phyloP scores from a whole-genome alignment of 2,329 filamentous ascomycete species.

The Verticillium klebahnii region DNA sequence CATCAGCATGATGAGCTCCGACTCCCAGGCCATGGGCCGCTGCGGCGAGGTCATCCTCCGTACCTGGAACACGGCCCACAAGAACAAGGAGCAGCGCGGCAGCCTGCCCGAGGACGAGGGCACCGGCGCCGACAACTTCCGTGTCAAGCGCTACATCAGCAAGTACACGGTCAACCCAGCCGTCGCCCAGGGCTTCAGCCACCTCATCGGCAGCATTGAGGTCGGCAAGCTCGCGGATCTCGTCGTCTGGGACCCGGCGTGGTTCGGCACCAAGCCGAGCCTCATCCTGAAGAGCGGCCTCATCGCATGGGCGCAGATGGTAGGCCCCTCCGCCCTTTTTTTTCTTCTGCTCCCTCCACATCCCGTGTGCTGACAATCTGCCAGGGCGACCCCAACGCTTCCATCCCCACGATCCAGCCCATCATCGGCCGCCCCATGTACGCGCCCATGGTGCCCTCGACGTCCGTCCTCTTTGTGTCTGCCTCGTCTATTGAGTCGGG shows the following conservation, averaged over 20 bases:
- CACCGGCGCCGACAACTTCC: conserved; percentile 79
- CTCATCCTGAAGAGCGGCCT: conserved; percentile 84
- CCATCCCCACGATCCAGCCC: conserved; percentile 84
- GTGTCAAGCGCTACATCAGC: conserved; percentile 87
- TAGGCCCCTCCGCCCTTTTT: conserved; percentile 28
- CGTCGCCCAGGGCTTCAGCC: conserved; percentile 82
- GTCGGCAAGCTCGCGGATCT: conserved; percentile 87
- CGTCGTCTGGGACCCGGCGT: conserved; percentile 78
- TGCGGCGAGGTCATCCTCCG: conserved; percentile 90
- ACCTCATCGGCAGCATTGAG: conserved; percentile 82
- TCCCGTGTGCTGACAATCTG: background rate
- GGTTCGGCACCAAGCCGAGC: conserved; percentile 82
- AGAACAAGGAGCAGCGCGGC: conserved; percentile 88
- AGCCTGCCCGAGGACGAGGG: conserved; percentile 70
- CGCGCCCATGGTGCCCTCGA: conserved; percentile 64
- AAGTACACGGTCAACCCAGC: conserved; percentile 98
- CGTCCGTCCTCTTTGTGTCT: conserved; percentile 81
- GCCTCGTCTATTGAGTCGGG: conserved; percentile 64
- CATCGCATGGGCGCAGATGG: conserved; percentile 81
- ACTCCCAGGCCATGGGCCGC: conserved; percentile 95
- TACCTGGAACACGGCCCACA: conserved; percentile 96
- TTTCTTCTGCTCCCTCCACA: conserved; percentile 2
- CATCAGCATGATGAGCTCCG: conserved; percentile 96
- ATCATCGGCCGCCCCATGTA: conserved; percentile 84
- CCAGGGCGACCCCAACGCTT: conserved; percentile 74